Evolutionary conservation across 805 yeast species (phyloP).

Genomic region (Pichia phayaonensis): DNA sequence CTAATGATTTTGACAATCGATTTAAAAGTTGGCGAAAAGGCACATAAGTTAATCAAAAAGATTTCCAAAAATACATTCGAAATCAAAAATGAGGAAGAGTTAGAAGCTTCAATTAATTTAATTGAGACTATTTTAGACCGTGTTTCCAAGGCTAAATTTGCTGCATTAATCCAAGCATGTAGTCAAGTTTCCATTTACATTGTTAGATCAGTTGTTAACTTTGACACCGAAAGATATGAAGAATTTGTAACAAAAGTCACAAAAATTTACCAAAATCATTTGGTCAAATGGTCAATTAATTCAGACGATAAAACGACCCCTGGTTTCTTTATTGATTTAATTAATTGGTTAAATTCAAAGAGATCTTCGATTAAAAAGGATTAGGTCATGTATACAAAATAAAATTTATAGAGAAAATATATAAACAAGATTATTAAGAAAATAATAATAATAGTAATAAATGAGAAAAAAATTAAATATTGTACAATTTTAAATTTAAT

Average conservation of each 20-base stretch:
- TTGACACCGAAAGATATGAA: slow-evolving; percentile 23
- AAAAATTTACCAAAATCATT: slow-evolving; percentile 45
- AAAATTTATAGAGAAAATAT: not conserved
- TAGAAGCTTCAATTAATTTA: slow-evolving; percentile 13
- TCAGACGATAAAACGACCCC: slow-evolving; percentile 42
- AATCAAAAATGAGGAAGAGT: slow-evolving; percentile 18
- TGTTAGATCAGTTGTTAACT: slow-evolving; percentile 44
- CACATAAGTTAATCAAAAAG: slow-evolving; percentile 62
- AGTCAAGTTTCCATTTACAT: slow-evolving; percentile 60
- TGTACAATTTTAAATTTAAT: not conserved
- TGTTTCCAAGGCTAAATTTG: slow-evolving; percentile 37
- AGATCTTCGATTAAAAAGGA: slow-evolving; percentile 16
- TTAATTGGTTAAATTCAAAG: slow-evolving; percentile 69
- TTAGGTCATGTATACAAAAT: not conserved
- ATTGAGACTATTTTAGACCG: slow-evolving; percentile 38
- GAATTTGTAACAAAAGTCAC: slow-evolving; percentile 37
- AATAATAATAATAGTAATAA: not conserved
- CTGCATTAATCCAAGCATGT: slow-evolving; percentile 48
- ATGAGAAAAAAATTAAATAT: not conserved
- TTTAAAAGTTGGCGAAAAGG: slow-evolving; percentile 61
- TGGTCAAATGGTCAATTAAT: slow-evolving; percentile 55
- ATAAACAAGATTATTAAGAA: not conserved
- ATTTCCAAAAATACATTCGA: slow-evolving; percentile 40
- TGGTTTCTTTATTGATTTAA: slow-evolving; percentile 62
- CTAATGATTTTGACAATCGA: slow-evolving; percentile 65